Base-by-base conservation (phyloP, 2,329 filamentous ascomycete species). In the Pestalotiopsis sp. region DNA sequence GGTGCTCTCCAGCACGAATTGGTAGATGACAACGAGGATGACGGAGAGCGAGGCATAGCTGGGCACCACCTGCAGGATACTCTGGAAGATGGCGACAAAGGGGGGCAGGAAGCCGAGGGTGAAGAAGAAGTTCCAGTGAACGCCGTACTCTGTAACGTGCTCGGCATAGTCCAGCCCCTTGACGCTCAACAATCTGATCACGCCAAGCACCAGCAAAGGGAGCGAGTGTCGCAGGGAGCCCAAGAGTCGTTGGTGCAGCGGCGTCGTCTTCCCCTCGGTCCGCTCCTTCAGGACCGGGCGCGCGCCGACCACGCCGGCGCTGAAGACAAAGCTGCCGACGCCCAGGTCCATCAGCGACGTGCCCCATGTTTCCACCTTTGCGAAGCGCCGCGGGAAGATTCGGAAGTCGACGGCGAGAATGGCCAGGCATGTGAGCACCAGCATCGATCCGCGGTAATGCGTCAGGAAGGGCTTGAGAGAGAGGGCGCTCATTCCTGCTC, bases 71-170 rank as follows among this genome's bases (percentile, higher is more conserved):
- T 86, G 84, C 68, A 95, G 88, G 0, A 91, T 83, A 0, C 92
- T 88, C 78, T 97, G 93, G 70, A 95, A 93, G 0, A 96, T 79
- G 36, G 95, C 94, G 66, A 97, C 90, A 75, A 97, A 97, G 0
- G 95, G 95, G 0, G 95, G 94, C 27, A 99, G 83, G 62, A 98
- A 88, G 5, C 91, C 95, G 11, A 99, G 85, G 0, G 96, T 99
- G 82, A 98, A 98, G 86, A 99, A 99, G 81, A 99, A 99, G 80
- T 99, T 99, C 96, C 96, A 99, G 80, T 99, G 96, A 11, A 99
- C 93, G 58, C 96, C 96, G 77, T 99, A 99, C 78, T 99, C 96
- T 14, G 93, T 94, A 69, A 98, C 94, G 83, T 99, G 96, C 79
- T 99, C 96, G 3, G 95, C 95, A 78, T 99, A 99, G 78, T 98